Evolutionary conservation across 495 filamentous ascomycete genomes (phyloP).

Genomic region (Astrocystis sublimbata): DNA sequence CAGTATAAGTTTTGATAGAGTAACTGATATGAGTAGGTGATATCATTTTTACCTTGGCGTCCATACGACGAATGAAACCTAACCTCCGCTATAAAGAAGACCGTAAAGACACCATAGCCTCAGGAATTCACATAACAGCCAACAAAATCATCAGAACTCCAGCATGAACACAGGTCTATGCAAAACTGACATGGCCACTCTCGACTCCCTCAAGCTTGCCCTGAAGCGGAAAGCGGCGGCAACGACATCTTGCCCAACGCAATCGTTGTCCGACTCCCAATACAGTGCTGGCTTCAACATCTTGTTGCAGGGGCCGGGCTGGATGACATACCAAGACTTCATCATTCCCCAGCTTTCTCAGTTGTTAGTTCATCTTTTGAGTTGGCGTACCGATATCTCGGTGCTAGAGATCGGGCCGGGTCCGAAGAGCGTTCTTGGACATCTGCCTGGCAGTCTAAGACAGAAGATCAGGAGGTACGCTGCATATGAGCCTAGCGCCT

Average conservation of each 20-base stretch:
- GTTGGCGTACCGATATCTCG: slow-evolving; percentile 50
- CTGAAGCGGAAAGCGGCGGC: slow-evolving; percentile 46
- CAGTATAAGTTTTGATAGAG: no score
- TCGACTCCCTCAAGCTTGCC: slow-evolving; percentile 51
- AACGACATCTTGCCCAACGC: slow-evolving; percentile 32
- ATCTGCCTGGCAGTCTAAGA: slow-evolving; percentile 50
- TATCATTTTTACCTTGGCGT: no score
- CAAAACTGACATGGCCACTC: slow-evolving; percentile 53
- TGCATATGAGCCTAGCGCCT: slow-evolving; percentile 59
- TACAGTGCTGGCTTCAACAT: slow-evolving; percentile 57
- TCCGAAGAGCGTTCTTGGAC: slow-evolving; percentile 55
- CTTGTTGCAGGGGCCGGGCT: slow-evolving; percentile 45
- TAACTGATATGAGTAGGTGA: no score
- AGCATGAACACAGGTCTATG: no score
- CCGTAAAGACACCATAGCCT: no score
- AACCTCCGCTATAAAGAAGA: no score
- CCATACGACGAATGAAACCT: no score
- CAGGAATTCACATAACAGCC: no score
- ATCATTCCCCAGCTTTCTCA: slow-evolving; percentile 58
- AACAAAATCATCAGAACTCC: no score
- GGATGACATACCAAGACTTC: slow-evolving; percentile 55
- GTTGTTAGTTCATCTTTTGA: slow-evolving; percentile 50
- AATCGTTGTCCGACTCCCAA: slow-evolving; percentile 54
- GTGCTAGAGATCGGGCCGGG: slow-evolving; percentile 64
- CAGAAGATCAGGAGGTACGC: slow-evolving; percentile 51